These are phyloP conservation scores for Erysimum cheiri DNA, from an alignment of 441 rosid genomes.

Conservation along the genomic window DNA sequence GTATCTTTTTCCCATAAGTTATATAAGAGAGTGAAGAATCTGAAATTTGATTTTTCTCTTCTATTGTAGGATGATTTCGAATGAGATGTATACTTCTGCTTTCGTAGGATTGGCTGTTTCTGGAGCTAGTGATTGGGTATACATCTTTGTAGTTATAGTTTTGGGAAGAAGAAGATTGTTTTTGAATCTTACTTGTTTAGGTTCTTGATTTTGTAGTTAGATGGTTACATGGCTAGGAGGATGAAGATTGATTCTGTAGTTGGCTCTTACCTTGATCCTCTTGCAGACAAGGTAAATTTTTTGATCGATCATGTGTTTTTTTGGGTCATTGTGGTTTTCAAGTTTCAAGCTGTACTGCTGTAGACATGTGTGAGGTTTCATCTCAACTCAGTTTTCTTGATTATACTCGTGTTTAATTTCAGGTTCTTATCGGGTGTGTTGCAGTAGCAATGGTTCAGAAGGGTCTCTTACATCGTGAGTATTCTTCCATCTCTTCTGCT, in stretches of 20 bases:
- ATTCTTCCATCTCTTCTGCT: conserved; percentile 19
- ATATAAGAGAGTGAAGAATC: conserved; percentile 13
- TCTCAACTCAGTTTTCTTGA: conserved; percentile 13
- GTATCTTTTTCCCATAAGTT: background rate
- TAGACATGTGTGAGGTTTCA: background rate
- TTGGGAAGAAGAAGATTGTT: conserved; percentile 5
- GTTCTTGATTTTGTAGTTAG: conserved; percentile 58
- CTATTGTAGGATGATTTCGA: conserved; percentile 81
- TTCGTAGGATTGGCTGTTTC: conserved; percentile 73
- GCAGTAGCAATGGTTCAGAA: conserved; percentile 84
- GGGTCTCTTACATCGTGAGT: conserved; percentile 85
- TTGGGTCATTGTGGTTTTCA: conserved; percentile 15
- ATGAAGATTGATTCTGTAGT: conserved; percentile 90
- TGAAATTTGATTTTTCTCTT: conserved; percentile 10
- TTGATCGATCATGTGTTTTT: background rate
- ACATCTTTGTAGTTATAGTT: conserved; percentile 4
- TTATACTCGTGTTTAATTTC: conserved; percentile 16
- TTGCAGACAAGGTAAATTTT: conserved; percentile 84
- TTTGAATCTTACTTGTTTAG: conserved; percentile 8
- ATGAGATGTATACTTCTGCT: conserved; percentile 74
- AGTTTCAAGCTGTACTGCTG: background rate
- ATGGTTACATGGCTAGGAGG: conserved; percentile 92
- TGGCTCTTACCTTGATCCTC: conserved; percentile 97
- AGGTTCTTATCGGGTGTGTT: conserved; percentile 94
- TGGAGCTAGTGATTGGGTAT: conserved; percentile 91